Percentiles rank a stretch among this genome's conserved stretches.
phyloP scores from a whole-genome alignment of 169 alveolate genomes.

The Plasmodium inui region DNA sequence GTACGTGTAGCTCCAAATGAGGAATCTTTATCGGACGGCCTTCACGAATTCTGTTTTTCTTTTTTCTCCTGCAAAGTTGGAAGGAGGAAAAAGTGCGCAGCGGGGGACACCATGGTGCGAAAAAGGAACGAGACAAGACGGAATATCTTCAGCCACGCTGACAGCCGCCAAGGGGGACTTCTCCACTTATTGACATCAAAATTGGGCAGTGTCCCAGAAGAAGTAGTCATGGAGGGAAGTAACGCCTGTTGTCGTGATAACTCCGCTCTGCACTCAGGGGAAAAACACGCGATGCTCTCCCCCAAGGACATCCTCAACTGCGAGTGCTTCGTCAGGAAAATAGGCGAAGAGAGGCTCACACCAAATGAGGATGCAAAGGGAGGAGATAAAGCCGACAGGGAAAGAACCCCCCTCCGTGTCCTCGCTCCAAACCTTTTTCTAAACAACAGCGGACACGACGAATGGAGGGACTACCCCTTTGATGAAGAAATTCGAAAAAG shows the following conservation, averaged over 20 bases:
- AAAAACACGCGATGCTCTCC: background rate
- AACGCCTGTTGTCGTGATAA: background rate
- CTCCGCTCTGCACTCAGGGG: background rate
- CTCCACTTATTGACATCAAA: background rate
- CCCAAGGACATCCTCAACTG: conserved; percentile 12
- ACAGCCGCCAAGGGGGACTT: background rate
- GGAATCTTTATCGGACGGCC: background rate
- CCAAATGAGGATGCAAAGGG: background rate
- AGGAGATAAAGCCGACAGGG: background rate
- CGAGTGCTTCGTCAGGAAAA: conserved; percentile 54
- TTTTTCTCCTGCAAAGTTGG: conserved; percentile 21
- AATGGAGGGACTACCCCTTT: conserved; percentile 8
- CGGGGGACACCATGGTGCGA: background rate
- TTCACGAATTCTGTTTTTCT: conserved; percentile 12
- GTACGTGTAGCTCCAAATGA: background rate
- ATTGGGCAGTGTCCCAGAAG: background rate
- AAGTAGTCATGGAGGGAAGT: background rate
- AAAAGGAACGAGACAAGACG: background rate
- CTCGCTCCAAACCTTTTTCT: background rate
- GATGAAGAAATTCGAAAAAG: conserved; percentile 9
- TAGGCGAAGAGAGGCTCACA: background rate
- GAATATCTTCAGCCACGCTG: background rate
- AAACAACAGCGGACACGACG: background rate
- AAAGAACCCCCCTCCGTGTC: background rate
- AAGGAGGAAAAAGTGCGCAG: background rate